Percentiles rank a stretch among this genome's conserved stretches.
These are phyloP conservation scores for Thuidium tamariscinum DNA, from an alignment of 225 moss, liverwort and hornwort genomes.

Conservation along the genomic window DNA sequence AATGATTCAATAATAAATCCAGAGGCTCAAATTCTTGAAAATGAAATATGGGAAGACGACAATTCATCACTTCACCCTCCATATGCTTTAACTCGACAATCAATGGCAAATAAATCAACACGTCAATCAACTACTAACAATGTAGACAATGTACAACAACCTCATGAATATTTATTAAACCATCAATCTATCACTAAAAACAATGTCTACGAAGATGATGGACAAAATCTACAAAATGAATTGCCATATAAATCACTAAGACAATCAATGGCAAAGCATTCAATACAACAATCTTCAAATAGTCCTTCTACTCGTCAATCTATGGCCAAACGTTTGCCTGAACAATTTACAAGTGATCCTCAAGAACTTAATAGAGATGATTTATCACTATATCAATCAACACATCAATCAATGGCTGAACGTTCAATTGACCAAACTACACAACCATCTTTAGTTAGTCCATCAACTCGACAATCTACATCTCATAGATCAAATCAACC, in stretches of 20 bases:
- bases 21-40: neutral
- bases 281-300: neutral
- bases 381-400: neutral
- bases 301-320: neutral
- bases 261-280: neutral
- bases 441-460: neutral
- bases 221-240: neutral
- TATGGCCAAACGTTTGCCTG: neutral
- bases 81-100: neutral
- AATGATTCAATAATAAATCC: neutral
- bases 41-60: neutral
- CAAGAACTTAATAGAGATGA: neutral
- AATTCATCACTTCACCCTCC: neutral
- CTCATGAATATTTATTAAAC: neutral
- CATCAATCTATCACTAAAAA: neutral
- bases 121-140: neutral
- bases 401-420: neutral
- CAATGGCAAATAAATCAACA: neutral
- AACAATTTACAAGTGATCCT: neutral
- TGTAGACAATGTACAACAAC: neutral
- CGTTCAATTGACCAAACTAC: neutral
- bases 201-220: neutral
- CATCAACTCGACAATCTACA: neutral
- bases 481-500: neutral
- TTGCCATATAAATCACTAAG: neutral